These are phyloP conservation scores for Gyromitra esculenta DNA, from an alignment of 2,329 filamentous ascomycete genomes.

Conservation along the genomic window DNA sequence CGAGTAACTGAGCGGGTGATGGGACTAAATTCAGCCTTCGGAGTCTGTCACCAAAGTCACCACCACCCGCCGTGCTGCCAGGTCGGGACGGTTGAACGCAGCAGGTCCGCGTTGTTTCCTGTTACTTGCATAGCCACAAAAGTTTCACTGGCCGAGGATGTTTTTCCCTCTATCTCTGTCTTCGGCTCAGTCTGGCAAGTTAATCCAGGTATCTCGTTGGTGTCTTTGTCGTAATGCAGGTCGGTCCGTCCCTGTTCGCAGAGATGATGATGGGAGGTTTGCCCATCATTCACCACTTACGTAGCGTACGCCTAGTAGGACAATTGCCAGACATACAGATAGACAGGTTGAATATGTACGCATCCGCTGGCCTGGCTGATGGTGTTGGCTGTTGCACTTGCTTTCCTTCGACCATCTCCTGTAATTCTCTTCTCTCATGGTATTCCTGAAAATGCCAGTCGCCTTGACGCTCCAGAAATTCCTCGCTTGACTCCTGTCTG, in stretches of 20 bases:
- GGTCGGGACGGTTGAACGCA: constrained; percentile 20
- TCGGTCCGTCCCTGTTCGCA: constrained; percentile 15
- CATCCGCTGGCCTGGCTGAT: constrained; percentile 26
- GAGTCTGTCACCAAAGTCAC: constrained; percentile 27
- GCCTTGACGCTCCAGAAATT: constrained; percentile 45
- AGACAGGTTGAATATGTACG: constrained; percentile 20
- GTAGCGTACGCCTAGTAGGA: constrained; percentile 17
- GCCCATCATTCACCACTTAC: constrained; percentile 19
- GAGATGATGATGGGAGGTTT: constrained; percentile 1
- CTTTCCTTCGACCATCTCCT: constrained; percentile 22
- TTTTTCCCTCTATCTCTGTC: not conserved
- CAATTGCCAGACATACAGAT: constrained; percentile 19
- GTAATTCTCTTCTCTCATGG: constrained; percentile 8
- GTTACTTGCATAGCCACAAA: constrained; percentile 10
- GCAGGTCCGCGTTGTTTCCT: constrained; percentile 32
- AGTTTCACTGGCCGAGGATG: constrained; percentile 4
- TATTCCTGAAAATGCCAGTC: constrained; percentile 44
- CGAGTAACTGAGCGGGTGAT: constrained; percentile 12
- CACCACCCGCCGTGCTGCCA: not conserved
- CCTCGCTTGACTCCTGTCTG: constrained; percentile 46
- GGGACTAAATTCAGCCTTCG: constrained; percentile 38
- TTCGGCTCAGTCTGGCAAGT: constrained; percentile 5
- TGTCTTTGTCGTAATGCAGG: constrained; percentile 5
- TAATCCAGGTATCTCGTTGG: constrained; percentile 4
- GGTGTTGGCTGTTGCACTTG: constrained; percentile 25